Conservation (phyloP, 192 early-diverging fungal genomes). For the Chytriomyces confervae region DNA sequence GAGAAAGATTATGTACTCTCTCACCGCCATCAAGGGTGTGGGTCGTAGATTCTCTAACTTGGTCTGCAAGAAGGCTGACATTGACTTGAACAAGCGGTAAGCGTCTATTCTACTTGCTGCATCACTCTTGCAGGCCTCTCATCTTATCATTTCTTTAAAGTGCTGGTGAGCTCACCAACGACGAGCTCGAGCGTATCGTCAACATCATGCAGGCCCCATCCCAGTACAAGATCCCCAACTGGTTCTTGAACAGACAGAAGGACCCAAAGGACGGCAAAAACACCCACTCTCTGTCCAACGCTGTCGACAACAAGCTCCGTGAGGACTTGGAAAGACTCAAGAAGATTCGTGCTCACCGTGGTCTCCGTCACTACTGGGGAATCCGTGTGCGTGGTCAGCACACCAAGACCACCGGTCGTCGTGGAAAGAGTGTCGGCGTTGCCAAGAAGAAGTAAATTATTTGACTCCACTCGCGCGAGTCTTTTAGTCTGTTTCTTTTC, state of each 20-base stretch:
- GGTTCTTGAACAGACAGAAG: conserved; percentile 99
- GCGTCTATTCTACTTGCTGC: neutral
- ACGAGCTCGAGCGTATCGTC: conserved; percentile 97
- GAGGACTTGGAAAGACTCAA: conserved; percentile 98
- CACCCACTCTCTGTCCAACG: conserved; percentile 94
- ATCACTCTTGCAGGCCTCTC: neutral
- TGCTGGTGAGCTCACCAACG: conserved; percentile 96
- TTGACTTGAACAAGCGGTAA: conserved; percentile 95
- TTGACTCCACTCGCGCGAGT: too few species aligned
- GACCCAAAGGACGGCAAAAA: conserved; percentile 94
- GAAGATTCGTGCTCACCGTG: conserved; percentile 99
- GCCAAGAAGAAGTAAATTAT: conserved; percentile 88
- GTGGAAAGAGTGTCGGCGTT: conserved; percentile 95
- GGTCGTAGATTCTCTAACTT: conserved; percentile 99
- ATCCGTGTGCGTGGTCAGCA: conserved; percentile 99
- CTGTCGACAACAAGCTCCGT: conserved; percentile 94
- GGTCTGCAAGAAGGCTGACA: conserved; percentile 99
- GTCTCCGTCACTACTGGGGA: conserved; percentile 98
- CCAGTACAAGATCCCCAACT: conserved; percentile 99
- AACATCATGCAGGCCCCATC: conserved; percentile 99
- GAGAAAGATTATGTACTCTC: conserved; percentile 92
- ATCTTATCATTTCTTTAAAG: conserved; percentile 46
- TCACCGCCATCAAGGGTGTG: conserved; percentile 97
- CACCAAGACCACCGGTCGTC: conserved; percentile 98
- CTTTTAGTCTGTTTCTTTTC: too few species aligned